Base-by-base conservation (phyloP, 2,329 filamentous ascomycete species). In the Aulographum hederae region DNA sequence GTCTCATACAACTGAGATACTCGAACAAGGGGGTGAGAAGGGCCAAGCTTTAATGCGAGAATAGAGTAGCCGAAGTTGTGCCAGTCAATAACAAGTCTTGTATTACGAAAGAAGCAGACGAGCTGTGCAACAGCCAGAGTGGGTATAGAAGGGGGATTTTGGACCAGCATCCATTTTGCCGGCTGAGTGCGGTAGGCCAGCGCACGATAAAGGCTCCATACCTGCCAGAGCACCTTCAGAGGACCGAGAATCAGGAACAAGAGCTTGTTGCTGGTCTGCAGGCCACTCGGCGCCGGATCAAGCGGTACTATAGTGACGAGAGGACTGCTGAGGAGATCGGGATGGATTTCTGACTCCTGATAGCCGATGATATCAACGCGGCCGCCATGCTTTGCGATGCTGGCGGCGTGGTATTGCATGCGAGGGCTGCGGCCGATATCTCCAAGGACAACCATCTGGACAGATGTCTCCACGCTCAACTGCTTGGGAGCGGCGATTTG, bases 31-130 rank as follows among this genome's bases (percentile, higher is more conserved):
- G 76, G 77, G 46, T 91, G 80, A 4, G 48, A 52, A 2, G 56
- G 39, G 1, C 71, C 69, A 1, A 78, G 57, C 38, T 73, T 75
- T 30, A 77, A 53, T 2, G 67, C 78, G 3, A 98, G 69, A 43
- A 98, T 92, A 6, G 82, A 86, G 64, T 86, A 93, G 42, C 86
- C 89, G 53, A 94, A 95, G 55, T 98, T 98, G 60, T 98, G 89
- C 89, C 89, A 98, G 59, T 98, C 89, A 34, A 95, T 78, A 37
- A 95, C 65, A 3, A 98, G 66, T 34, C 70, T 69, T 25, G 80
- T 92, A 42, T 80, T 76, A 31, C 89, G 75, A 31, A 92, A 52
- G 42, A 73, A 68, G 44, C 79, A 80, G 30, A 81, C 63, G 3
- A 85, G 38, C 15, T 74, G 63, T 12, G 81, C 78, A 23, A 94